These are phyloP conservation scores for Botryotinia calthae DNA, from an alignment of 2,329 filamentous ascomycete genomes.

Conservation along the genomic window DNA sequence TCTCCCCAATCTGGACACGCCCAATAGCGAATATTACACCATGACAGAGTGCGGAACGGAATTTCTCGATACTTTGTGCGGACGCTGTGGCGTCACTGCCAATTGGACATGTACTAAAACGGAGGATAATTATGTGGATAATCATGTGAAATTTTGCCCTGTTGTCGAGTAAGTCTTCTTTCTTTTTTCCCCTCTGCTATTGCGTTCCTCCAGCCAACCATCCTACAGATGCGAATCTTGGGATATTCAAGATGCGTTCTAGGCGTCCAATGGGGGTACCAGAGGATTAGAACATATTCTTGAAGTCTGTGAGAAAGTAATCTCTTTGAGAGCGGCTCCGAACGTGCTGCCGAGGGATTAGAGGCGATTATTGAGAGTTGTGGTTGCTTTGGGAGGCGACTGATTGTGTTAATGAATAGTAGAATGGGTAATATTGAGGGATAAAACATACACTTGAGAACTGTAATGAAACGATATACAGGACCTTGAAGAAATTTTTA, in stretches of 20 bases:
- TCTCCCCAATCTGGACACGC: background rate
- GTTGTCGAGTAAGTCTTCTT: background rate
- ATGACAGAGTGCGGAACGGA: background rate
- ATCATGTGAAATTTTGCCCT: accelerated
- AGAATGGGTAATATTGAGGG: too few relatives aligned
- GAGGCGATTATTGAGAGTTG: background rate
- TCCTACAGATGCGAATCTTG: background rate
- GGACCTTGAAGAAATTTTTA: background rate
- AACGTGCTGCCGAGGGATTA: background rate
- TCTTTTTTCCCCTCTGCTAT: background rate
- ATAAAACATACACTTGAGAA: too few relatives aligned
- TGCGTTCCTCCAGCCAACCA: background rate
- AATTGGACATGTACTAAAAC: background rate
- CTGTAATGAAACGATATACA: background rate
- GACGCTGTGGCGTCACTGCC: background rate
- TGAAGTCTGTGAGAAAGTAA: background rate
- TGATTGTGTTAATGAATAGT: background rate
- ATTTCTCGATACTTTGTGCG: background rate
- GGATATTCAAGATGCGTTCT: background rate
- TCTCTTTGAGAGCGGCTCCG: background rate
- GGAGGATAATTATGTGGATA: background rate
- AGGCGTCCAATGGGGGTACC: background rate
- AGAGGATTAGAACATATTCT: background rate
- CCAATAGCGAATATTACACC: background rate
- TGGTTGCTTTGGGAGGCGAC: background rate